Percentiles rank a stretch among this genome's conserved stretches.
phyloP scores from a whole-genome alignment of 2,329 filamentous ascomycete species.

The Aspergillus ochraceus region DNA sequence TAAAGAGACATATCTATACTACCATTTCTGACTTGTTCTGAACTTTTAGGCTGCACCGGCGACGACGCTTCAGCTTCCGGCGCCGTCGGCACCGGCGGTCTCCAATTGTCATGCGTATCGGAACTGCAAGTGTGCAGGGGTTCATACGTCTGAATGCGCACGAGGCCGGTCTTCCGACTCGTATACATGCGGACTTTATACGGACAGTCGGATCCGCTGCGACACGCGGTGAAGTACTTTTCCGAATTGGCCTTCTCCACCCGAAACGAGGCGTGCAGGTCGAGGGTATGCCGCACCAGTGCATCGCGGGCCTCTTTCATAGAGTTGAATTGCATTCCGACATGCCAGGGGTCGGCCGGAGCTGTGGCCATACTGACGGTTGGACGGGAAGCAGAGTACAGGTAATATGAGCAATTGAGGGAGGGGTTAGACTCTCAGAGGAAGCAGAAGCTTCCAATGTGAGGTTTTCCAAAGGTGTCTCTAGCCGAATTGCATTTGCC shows the following conservation, averaged over 20 bases:
- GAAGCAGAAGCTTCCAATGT: no score
- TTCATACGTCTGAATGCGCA: not conserved
- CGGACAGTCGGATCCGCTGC: not conserved
- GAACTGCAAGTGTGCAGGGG: not conserved
- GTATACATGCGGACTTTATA: not conserved
- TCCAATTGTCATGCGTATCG: not conserved
- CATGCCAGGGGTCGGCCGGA: not conserved
- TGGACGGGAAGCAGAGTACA: not conserved
- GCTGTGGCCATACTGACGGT: not conserved
- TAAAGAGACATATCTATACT: not conserved
- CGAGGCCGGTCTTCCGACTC: not conserved
- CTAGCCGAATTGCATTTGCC: not conserved
- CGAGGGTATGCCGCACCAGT: not conserved
- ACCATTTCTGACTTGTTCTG: not conserved
- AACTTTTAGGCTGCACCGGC: not conserved
- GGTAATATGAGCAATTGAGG: not conserved
- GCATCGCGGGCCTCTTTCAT: slow-evolving; percentile 3
- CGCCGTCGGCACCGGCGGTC: not conserved
- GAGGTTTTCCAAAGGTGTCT: no score
- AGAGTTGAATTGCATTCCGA: not conserved
- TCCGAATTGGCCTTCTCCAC: not conserved
- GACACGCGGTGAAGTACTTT: not conserved
- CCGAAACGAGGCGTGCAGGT: not conserved
- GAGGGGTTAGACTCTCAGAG: no score
- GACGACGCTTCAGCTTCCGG: not conserved